A percentile compares a stretch with the other conserved stretches of the same genome.
Evolutionary conservation across 2,329 filamentous ascomycete species (phyloP).

Genomic region (Ilyonectria destructans): DNA sequence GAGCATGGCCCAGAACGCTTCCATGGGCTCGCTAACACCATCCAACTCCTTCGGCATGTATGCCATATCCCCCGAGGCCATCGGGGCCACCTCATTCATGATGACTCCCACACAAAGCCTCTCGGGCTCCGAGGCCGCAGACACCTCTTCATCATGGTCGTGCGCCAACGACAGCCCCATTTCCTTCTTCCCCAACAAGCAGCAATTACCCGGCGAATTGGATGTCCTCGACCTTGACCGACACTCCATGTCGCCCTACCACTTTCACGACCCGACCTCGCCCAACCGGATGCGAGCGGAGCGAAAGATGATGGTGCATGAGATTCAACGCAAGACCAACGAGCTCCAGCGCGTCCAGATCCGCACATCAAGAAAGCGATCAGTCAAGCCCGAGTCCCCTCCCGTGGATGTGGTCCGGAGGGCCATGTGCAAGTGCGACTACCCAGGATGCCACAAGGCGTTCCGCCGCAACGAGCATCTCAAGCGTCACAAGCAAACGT

Average conservation of each 20-base stretch:
- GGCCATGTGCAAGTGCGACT: constrained; percentile 63
- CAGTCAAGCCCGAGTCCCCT: constrained; percentile 49
- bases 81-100: constrained; percentile 56
- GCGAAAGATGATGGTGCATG: constrained; percentile 60
- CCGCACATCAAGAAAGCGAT: constrained; percentile 51
- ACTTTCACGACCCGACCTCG: constrained; percentile 53
- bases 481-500: constrained; percentile 70
- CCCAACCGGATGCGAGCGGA: constrained; percentile 55
- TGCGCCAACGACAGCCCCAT: constrained; percentile 61
- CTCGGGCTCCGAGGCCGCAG: constrained; percentile 58
- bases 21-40: constrained; percentile 58
- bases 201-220: constrained; percentile 51
- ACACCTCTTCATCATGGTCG: constrained; percentile 58
- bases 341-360: constrained; percentile 63
- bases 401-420: constrained; percentile 57
- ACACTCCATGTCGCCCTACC: constrained; percentile 56
- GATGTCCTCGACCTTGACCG: constrained; percentile 56
- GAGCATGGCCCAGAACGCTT: constrained; percentile 52
- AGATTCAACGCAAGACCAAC: constrained; percentile 61
- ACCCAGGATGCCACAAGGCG: constrained; percentile 63
- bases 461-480: constrained; percentile 71
- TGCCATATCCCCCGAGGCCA: constrained; percentile 54
- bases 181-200: constrained; percentile 57
- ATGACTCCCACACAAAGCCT: constrained; percentile 60
- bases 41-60: constrained; percentile 57